Base-by-base conservation (phyloP, 306 rosid genomes). In the Pyrus communis region DNA sequence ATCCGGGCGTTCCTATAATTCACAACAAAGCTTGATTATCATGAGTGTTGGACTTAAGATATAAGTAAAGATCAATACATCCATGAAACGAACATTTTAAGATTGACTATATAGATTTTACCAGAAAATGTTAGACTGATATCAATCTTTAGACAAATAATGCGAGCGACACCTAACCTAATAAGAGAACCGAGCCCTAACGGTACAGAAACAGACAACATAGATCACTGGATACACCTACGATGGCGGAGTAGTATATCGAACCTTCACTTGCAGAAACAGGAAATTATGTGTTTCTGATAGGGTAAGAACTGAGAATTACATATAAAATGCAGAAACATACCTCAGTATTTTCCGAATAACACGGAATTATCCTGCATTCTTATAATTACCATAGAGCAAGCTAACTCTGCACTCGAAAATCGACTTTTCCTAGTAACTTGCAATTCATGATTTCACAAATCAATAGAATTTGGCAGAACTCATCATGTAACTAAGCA, bases 1-100 rank as follows among this genome's bases (percentile, higher is more conserved):
- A 82, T 95, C 99, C 0, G 86, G 54, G 42, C 99, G 96, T 84
- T 95, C 99, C 97, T 95, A 78, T 66, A 66, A 86, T 75, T 66
- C 79, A 19, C 62, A 77, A 78, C 3, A 30, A 83, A 55, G 68
- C 61, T 67, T 59, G 12, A 77, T 61, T 27, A 45, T 59, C 27
- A 75, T 11, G 21, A 76, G 55, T 4, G 38, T 9, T 14, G 25
- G n/a, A 31, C 31, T 62, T 5, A 17, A 15, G 67, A 70, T 3
- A 33, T 10, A 68, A 15, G 42, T 13, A 25, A 45, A 59, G 66
- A 33, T 3, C 67, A 73, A 38, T n/a, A 11, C 61, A 4, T 70
- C 60, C 38, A 30, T 30, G 68, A 63, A 14, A 14, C 2, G n/a
- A 63, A 19, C 18, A 1, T 6, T 21, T 28, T 8, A 63, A 17